Evolutionary conservation across 2,329 filamentous ascomycete species (phyloP).

Genomic region (Fusarium staphyleae): DNA sequence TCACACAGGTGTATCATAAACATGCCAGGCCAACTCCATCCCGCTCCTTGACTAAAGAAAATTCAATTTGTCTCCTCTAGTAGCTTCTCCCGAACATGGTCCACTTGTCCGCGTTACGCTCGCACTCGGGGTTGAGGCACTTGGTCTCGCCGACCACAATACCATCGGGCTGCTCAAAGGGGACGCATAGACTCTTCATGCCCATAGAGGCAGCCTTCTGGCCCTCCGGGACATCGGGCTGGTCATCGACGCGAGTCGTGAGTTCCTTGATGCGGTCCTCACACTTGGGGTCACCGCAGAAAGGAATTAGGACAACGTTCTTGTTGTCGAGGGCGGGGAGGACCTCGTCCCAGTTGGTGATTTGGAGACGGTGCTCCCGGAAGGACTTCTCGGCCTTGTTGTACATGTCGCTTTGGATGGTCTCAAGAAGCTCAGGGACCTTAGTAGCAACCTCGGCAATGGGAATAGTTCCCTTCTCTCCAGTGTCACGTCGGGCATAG

Average conservation of each 20-base stretch:
- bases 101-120: conserved; percentile 79
- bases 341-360: conserved; percentile 91
- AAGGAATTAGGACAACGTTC: conserved; percentile 91
- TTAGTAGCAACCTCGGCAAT: conserved; percentile 76
- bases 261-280: conserved; percentile 96
- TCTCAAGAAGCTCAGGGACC: conserved; percentile 83
- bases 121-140: conserved; percentile 90
- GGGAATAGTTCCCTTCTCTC: conserved; percentile 81
- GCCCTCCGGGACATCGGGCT: conserved; percentile 59
- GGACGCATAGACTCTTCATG: conserved; percentile 75
- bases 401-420: conserved; percentile 86
- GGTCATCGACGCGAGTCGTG: conserved; percentile 77
- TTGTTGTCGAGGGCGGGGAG: conserved; percentile 88
- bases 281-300: conserved; percentile 82
- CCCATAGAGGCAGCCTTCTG: conserved; percentile 66
- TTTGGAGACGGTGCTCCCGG: conserved; percentile 77
- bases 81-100: conserved; percentile 88
- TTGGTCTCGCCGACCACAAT: conserved; percentile 83
- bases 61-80: conserved; percentile 45
- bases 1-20: conserved; percentile 44
- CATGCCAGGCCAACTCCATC: conserved; percentile 41
- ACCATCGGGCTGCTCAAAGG: conserved; percentile 84
- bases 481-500: conserved; percentile 85
- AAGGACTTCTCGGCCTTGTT: conserved; percentile 79
- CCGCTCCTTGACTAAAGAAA: conserved; percentile 35